Conservation (phyloP, 495 filamentous ascomycete genomes). For the Bryoglossum gracile region DNA sequence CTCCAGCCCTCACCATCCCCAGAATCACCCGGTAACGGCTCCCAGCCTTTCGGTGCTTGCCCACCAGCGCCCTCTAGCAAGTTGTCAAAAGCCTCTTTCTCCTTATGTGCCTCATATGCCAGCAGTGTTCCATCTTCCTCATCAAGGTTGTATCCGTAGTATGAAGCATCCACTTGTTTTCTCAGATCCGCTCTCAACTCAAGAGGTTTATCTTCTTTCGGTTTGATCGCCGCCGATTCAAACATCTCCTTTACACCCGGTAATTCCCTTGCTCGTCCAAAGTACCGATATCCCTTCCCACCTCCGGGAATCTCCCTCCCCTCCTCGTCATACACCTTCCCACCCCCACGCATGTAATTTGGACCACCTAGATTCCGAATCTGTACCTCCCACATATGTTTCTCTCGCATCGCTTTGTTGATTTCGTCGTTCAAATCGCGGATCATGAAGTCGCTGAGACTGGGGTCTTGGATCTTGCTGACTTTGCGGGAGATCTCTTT, state of each 20-base stretch:
- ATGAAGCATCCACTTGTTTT: slow-evolving; percentile 82
- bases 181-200: slow-evolving; percentile 62
- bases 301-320: slow-evolving; percentile 85
- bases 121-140: slow-evolving; percentile 86
- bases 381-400: slow-evolving; percentile 96
- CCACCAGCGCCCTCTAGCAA: slow-evolving; percentile 36
- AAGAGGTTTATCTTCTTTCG: slow-evolving; percentile 48
- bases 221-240: slow-evolving; percentile 60
- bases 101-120: slow-evolving; percentile 74
- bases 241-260: slow-evolving; percentile 97
- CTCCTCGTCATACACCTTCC: slow-evolving; percentile 80
- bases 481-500: slow-evolving; percentile 97
- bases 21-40: slow-evolving; percentile 75
- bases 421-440: slow-evolving; percentile 98
- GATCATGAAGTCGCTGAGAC: slow-evolving; percentile 90
- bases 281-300: slow-evolving; percentile 82
- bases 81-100: slow-evolving; percentile 68
- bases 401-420: slow-evolving; percentile 98
- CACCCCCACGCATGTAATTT: slow-evolving; percentile 91
- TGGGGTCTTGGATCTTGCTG: slow-evolving; percentile 83
- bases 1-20: slow-evolving; percentile 82
- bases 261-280: slow-evolving; percentile 82
- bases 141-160: slow-evolving; percentile 91
- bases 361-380: slow-evolving; percentile 90
- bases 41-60: slow-evolving; percentile 58